These are phyloP conservation scores for Ceratocystis papillata DNA, from an alignment of 2,329 filamentous ascomycete species.

Conservation along the genomic window DNA sequence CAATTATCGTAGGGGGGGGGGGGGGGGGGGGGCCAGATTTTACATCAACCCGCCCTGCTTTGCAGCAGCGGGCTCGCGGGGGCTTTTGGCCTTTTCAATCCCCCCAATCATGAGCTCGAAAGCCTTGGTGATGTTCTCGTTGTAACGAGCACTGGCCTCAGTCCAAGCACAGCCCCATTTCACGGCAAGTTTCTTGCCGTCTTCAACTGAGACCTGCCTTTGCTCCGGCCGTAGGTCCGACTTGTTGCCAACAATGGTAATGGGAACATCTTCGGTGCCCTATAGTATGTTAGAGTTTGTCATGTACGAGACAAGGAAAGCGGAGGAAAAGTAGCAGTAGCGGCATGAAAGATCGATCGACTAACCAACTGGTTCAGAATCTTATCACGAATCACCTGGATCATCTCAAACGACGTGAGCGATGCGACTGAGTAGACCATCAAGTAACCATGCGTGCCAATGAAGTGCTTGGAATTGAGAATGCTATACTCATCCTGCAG, in stretches of 20 bases:
- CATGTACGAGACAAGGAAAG: not conserved
- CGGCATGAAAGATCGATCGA: slow-evolving; percentile 23
- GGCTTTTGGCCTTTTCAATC: slow-evolving; percentile 90
- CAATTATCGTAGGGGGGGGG: too few relatives aligned
- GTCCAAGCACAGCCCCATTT: slow-evolving; percentile 90
- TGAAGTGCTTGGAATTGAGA: slow-evolving; percentile 96
- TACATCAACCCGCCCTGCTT: slow-evolving; percentile 84
- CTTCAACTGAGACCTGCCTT: slow-evolving; percentile 76
- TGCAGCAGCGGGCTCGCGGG: slow-evolving; percentile 67
- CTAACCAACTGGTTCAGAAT: slow-evolving; percentile 88
- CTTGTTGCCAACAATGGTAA: slow-evolving; percentile 96
- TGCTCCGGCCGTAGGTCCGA: slow-evolving; percentile 86
- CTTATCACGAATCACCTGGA: slow-evolving; percentile 89
- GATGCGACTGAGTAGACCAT: slow-evolving; percentile 96
- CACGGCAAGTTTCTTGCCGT: slow-evolving; percentile 73
- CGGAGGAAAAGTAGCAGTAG: not conserved
- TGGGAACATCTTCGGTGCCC: slow-evolving; percentile 85
- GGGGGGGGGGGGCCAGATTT: slow-evolving; percentile 25
- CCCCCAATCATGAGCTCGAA: slow-evolving; percentile 92
- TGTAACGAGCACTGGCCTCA: slow-evolving; percentile 86
- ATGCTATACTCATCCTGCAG: slow-evolving; percentile 92
- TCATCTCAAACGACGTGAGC: slow-evolving; percentile 93
- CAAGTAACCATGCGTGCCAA: slow-evolving; percentile 97
- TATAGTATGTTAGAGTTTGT: slow-evolving; percentile 32
- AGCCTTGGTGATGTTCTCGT: slow-evolving; percentile 83